Percentiles rank a stretch among this genome's conserved stretches.
Evolutionary conservation across 805 yeast genomes (phyloP).

Genomic region (Metschnikowia continentalis): DNA sequence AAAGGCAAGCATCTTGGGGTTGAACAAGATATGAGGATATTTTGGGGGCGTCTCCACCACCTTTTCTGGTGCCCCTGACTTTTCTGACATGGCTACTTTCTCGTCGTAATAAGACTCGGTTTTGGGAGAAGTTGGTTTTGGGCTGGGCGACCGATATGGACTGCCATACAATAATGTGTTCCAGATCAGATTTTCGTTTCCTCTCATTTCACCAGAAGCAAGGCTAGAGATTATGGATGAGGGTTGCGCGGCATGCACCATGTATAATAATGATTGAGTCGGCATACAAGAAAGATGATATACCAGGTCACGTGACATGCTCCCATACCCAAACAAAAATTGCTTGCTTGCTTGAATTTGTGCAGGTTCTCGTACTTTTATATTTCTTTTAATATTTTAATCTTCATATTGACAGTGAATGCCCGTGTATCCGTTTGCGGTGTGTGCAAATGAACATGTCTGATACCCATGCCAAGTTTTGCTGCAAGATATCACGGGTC

Average conservation of each 20-base stretch:
- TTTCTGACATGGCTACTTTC: not conserved
- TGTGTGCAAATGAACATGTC: too few species aligned
- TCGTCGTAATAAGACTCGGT: not conserved
- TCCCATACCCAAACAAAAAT: too few species aligned
- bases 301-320: too few species aligned
- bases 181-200: conserved; percentile 17
- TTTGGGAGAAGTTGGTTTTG: not conserved
- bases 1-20: not conserved
- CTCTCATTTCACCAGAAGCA: not conserved
- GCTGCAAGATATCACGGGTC: not conserved
- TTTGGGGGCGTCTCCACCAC: not conserved
- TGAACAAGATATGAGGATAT: not conserved
- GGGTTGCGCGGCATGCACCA: not conserved
- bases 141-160: not conserved
- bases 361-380: too few species aligned
- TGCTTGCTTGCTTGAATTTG: too few species aligned
- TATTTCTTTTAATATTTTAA: too few species aligned
- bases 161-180: conserved; percentile 14
- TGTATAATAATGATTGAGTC: not conserved
- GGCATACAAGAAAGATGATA: not conserved
- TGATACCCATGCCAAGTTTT: not conserved
- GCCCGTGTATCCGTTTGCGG: too few species aligned
- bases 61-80: not conserved
- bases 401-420: too few species aligned
- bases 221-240: not conserved